Percentiles rank a stretch among this genome's conserved stretches.
phyloP scores from a whole-genome alignment of 1,139 yeast species.

The Arxiozyma slooffiae region DNA sequence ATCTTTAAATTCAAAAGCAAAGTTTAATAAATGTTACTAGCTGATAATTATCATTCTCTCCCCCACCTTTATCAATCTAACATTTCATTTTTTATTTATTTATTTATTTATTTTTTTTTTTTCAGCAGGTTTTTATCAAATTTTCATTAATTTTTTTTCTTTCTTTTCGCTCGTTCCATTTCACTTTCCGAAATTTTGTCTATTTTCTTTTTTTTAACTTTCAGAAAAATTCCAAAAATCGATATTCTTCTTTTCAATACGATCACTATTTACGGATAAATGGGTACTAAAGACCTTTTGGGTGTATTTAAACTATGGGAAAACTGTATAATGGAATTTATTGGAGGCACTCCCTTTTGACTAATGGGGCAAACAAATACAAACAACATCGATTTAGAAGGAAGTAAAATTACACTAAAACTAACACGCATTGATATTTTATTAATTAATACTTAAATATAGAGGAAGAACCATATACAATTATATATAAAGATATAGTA shows the following conservation, averaged over 20 bases:
- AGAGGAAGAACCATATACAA: not conserved
- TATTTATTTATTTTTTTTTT: too few relatives aligned
- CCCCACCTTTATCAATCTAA: not conserved
- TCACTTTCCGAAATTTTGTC: too few relatives aligned
- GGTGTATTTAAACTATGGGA: too few relatives aligned
- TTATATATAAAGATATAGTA: not conserved
- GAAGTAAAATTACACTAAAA: not conserved
- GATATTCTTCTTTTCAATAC: not conserved
- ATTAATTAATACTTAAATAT: not conserved
- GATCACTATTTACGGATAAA: not conserved
- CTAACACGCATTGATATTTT: constrained; percentile 1
- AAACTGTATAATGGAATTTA: not conserved
- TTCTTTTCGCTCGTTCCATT: not conserved
- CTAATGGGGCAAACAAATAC: too few relatives aligned
- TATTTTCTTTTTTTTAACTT: too few relatives aligned
- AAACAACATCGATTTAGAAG: too few relatives aligned
- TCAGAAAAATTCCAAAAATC: not conserved
- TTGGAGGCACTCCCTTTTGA: not conserved
- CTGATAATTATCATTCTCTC: not conserved
- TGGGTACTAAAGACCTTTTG: not conserved
- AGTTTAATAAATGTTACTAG: too few relatives aligned
- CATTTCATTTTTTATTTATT: too few relatives aligned
- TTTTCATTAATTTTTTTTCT: not conserved
- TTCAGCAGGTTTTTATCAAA: not conserved
- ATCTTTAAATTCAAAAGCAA: not conserved